These are phyloP conservation scores for Aegilops tauschii DNA, from an alignment of 176 grass and related monocot genomes.

Conservation along the genomic window DNA sequence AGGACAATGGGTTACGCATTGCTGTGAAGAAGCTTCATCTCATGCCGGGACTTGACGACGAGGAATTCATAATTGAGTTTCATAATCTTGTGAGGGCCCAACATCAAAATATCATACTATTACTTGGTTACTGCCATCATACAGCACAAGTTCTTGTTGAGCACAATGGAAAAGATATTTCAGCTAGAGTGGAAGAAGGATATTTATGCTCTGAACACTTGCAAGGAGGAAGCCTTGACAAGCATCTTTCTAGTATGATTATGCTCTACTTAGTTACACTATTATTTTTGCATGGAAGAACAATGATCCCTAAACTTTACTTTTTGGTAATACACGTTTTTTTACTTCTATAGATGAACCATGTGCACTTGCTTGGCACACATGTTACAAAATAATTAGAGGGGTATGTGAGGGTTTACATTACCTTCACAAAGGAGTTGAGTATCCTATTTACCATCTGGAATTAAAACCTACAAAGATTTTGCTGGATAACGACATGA, in stretches of 20 bases:
- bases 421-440: too few species aligned
- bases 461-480: too few species aligned
- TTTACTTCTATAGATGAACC: too few species aligned
- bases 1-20: neutral
- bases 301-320: too few species aligned
- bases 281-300: neutral
- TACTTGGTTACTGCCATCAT: neutral
- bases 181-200: neutral
- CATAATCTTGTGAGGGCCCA: neutral
- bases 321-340: too few species aligned
- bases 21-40: neutral
- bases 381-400: too few species aligned
- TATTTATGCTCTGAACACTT: neutral
- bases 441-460: too few species aligned
- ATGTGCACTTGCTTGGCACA: too few species aligned
- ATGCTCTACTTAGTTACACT: neutral
- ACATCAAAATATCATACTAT: neutral
- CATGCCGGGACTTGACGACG: neutral
- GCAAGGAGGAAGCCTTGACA: neutral
- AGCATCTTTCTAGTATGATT: neutral
- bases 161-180: neutral
- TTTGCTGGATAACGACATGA: too few species aligned
- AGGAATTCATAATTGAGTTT: neutral
- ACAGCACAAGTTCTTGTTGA: neutral
- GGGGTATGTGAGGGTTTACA: too few species aligned